phyloP scores from a whole-genome alignment of 768 basidiomycete genomes.

The Boletus coccyginus region DNA sequence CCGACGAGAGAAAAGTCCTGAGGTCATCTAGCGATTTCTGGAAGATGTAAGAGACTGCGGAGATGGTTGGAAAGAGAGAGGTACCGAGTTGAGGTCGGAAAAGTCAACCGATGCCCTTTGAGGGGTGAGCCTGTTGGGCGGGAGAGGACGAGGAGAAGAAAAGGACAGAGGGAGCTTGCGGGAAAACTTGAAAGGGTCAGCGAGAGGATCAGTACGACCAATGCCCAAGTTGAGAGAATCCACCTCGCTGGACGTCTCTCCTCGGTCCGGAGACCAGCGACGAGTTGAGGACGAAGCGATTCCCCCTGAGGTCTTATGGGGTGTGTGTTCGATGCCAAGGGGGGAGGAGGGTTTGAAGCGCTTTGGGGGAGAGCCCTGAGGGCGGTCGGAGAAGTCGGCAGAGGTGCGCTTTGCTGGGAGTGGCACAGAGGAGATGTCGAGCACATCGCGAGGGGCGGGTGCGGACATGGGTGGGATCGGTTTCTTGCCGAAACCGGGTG shows the following conservation, averaged over 20 bases:
- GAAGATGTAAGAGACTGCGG: not conserved
- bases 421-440: conserved; percentile 11
- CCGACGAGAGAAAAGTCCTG: conserved; percentile 20
- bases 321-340: conserved; percentile 26
- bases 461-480: conserved; percentile 9
- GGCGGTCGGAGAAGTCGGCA: not conserved
- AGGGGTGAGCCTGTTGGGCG: conserved; percentile 5
- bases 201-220: not conserved
- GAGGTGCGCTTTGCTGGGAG: conserved; percentile 34
- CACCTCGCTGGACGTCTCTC: conserved; percentile 19
- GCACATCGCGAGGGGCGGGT: conserved; percentile 4
- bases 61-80: not conserved
- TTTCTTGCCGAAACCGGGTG: conserved; percentile 29
- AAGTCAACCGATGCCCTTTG: conserved; percentile 4
- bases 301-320: conserved; percentile 3
- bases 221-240: conserved; percentile 23
- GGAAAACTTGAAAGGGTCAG: conserved; percentile 22
- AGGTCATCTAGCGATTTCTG: conserved; percentile 32
- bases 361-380: conserved; percentile 23
- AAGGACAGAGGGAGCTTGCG: not conserved
- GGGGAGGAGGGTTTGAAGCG: conserved; percentile 29
- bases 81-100: conserved; percentile 20
- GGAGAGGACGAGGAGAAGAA: conserved; percentile 1
- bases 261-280: conserved; percentile 14
- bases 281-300: conserved; percentile 2